phyloP scores from a whole-genome alignment of 2,329 filamentous ascomycete species.

The Alternaria postmessia region DNA sequence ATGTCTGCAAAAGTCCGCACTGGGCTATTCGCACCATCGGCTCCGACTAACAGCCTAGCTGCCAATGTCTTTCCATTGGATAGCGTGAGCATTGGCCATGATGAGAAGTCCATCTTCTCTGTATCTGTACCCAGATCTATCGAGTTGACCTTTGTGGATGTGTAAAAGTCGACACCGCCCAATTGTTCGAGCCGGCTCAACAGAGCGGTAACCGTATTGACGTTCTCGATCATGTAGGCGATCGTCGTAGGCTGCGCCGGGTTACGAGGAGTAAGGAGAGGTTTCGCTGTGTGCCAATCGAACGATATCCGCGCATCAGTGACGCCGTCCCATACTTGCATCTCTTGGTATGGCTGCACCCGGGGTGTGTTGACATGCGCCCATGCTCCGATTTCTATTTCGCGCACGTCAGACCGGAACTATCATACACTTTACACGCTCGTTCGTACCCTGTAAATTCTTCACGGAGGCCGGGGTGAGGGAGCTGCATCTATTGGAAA shows the following conservation, averaged over 20 bases:
- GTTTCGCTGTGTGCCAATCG: constrained; percentile 68
- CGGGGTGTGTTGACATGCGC: constrained; percentile 73
- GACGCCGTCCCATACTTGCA: constrained; percentile 98
- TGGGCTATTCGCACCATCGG: constrained; percentile 93
- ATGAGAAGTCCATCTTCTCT: constrained; percentile 76
- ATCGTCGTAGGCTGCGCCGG: constrained; percentile 66
- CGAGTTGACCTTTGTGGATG: constrained; percentile 78
- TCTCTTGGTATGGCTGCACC: constrained; percentile 88
- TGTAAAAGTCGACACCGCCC: constrained; percentile 73
- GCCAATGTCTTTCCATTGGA: constrained; percentile 72
- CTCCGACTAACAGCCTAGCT: constrained; percentile 86
- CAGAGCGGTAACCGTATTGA: constrained; percentile 83
- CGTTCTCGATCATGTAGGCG: constrained; percentile 96
- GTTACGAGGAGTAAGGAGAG: constrained; percentile 48
- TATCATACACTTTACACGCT: not conserved
- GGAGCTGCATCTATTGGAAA: constrained; percentile 95
- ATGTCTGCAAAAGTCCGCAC: constrained; percentile 91
- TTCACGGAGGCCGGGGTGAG: constrained; percentile 87
- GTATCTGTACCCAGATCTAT: constrained; percentile 76
- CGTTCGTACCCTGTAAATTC: constrained; percentile 69
- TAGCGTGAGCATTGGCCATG: constrained; percentile 86
- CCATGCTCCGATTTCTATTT: constrained; percentile 80
- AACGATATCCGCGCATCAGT: constrained; percentile 89
- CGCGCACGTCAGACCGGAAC: constrained; percentile 18
- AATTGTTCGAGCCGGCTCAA: constrained; percentile 75